A percentile compares a stretch with the other conserved stretches of the same genome.
phyloP scores from a whole-genome alignment of 805 yeast genomes.

The Ogataea ganodermae region DNA sequence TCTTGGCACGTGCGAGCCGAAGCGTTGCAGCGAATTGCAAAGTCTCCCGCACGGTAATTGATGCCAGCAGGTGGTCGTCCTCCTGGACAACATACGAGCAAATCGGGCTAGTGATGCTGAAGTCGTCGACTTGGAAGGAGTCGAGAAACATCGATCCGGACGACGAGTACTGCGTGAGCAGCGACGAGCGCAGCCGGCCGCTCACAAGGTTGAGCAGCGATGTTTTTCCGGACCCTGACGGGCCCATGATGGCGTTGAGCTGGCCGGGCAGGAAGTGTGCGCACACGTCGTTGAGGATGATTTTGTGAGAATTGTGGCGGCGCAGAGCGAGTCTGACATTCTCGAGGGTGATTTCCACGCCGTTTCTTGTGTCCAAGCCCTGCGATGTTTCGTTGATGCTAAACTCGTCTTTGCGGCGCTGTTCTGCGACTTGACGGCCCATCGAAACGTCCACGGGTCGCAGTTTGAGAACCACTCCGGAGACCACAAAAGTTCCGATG shows the following conservation, averaged over 20 bases:
- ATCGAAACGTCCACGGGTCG: slow-evolving; percentile 55
- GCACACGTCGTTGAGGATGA: slow-evolving; percentile 46
- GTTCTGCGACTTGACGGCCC: slow-evolving; percentile 38
- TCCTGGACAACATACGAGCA: slow-evolving; percentile 84
- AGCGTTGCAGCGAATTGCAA: slow-evolving; percentile 69
- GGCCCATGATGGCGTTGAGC: slow-evolving; percentile 76
- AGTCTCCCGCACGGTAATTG: slow-evolving; percentile 78
- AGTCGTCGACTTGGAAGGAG: slow-evolving; percentile 29
- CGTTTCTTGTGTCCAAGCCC: background rate
- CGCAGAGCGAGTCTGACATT: slow-evolving; percentile 20
- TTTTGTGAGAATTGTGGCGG: slow-evolving; percentile 24
- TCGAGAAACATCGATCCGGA: slow-evolving; percentile 50
- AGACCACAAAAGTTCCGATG: slow-evolving; percentile 51
- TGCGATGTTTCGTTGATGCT: slow-evolving; percentile 3
- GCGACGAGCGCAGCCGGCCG: slow-evolving; percentile 47
- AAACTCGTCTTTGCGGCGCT: slow-evolving; percentile 18
- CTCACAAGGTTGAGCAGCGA: slow-evolving; percentile 65
- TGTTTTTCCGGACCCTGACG: slow-evolving; percentile 80
- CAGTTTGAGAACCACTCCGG: slow-evolving; percentile 49
- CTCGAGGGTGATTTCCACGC: slow-evolving; percentile 22
- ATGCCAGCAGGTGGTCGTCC: slow-evolving; percentile 69
- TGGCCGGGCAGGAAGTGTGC: slow-evolving; percentile 57
- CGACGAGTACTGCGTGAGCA: slow-evolving; percentile 30
- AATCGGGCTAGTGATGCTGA: slow-evolving; percentile 39
- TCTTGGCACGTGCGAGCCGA: slow-evolving; percentile 50